phyloP scores from a whole-genome alignment of 164 flowering plant species.

The Nymphaea thermarum region DNA sequence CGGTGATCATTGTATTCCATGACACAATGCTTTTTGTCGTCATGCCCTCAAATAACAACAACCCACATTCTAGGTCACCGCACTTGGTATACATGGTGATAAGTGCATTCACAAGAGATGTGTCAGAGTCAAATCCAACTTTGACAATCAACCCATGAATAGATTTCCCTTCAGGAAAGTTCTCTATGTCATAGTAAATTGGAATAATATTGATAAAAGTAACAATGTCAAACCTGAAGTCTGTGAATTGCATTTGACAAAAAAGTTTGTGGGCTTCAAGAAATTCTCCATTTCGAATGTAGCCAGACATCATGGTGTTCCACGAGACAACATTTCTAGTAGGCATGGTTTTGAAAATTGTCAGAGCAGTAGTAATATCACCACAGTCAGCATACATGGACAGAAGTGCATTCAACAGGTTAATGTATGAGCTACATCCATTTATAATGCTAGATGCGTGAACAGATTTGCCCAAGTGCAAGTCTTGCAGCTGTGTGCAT shows the following conservation, averaged over 20 bases:
- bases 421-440: constrained; percentile 21
- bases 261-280: constrained; percentile 13
- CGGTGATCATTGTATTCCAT: constrained; percentile 57
- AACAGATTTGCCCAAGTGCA: constrained; percentile 30
- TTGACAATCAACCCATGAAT: constrained; percentile 38
- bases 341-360: constrained; percentile 28
- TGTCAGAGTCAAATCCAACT: constrained; percentile 19
- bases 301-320: constrained; percentile 44
- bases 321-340: constrained; percentile 33
- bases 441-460: constrained; percentile 34
- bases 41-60: constrained; percentile 32
- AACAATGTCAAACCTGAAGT: constrained; percentile 27
- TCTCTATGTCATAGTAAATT: constrained; percentile 11
- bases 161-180: constrained; percentile 23
- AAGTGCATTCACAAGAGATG: constrained; percentile 39
- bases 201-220: constrained; percentile 43
- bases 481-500: constrained; percentile 20
- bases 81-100: constrained; percentile 46
- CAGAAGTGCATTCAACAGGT: constrained; percentile 35
- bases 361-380: constrained; percentile 15
- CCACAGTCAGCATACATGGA: constrained; percentile 31
- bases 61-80: constrained; percentile 27
- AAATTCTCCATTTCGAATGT: constrained; percentile 21
- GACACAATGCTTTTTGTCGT: constrained; percentile 29
- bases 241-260: constrained; percentile 33